Conservation (phyloP, 1,139 yeast species). For the Wickerhamiella pararugosa region DNA sequence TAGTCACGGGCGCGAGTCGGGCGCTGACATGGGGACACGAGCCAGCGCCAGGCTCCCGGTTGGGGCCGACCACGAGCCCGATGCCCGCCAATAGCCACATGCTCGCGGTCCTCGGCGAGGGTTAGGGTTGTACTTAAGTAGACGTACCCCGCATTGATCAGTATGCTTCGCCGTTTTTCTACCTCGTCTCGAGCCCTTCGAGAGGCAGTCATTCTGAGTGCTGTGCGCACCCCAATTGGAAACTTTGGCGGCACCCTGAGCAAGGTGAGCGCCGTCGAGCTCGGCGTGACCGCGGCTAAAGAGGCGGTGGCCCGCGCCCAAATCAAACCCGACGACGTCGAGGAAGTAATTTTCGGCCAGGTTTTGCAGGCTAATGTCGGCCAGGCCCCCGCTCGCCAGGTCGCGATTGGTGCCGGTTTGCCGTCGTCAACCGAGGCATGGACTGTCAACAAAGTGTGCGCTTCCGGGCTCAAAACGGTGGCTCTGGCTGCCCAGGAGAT, state of each 20-base stretch:
- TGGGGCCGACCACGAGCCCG: not conserved
- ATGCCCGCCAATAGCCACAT: too few species aligned
- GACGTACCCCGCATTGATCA: not conserved
- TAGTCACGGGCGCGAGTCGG: too few species aligned
- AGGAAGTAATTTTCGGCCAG: constrained; percentile 42
- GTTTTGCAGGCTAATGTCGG: constrained; percentile 46
- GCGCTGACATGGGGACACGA: too few species aligned
- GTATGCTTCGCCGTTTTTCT: not conserved
- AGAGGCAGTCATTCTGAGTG: constrained; percentile 36
- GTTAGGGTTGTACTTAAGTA: not conserved
- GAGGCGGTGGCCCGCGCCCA: constrained; percentile 41
- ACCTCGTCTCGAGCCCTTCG: not conserved
- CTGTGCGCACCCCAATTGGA: constrained; percentile 47
- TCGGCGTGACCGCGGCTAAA: constrained; percentile 42
- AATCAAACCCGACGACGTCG: constrained; percentile 35
- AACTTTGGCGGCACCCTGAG: constrained; percentile 41
- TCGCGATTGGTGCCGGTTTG: constrained; percentile 43
- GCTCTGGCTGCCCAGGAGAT: constrained; percentile 42
- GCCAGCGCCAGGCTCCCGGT: too few species aligned
- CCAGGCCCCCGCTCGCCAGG: constrained; percentile 54
- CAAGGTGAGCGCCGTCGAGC: constrained; percentile 35
- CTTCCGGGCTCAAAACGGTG: constrained; percentile 44
- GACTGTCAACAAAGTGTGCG: constrained; percentile 47
- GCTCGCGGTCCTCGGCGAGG: too few species aligned
- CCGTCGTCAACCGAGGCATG: constrained; percentile 40